These are phyloP conservation scores for Paecilomyces sp. DNA, from an alignment of 2,329 filamentous ascomycete genomes.

Conservation along the genomic window DNA sequence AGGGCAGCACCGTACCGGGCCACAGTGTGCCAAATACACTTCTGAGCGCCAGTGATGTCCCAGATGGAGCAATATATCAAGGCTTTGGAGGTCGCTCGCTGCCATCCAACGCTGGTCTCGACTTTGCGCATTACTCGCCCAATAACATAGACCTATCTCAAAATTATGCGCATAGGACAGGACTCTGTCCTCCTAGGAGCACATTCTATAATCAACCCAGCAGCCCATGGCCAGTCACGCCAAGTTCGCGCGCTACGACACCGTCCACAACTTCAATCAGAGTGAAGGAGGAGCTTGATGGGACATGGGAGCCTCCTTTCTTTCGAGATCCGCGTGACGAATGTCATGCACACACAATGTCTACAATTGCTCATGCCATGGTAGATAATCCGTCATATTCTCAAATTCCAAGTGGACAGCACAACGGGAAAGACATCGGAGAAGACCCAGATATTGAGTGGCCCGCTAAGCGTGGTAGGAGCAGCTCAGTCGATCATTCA, in stretches of 20 bases:
- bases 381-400: not conserved
- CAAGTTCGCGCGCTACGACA: constrained; percentile 14
- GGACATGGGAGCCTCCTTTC: constrained; percentile 11
- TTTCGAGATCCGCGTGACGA: constrained; percentile 1
- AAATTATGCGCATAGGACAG: constrained; percentile 16
- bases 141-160: constrained; percentile 16
- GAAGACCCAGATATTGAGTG: constrained; percentile 1
- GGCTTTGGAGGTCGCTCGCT: constrained; percentile 14
- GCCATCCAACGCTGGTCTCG: constrained; percentile 16
- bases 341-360: not conserved
- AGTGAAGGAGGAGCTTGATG: constrained; percentile 9
- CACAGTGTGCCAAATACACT: constrained; percentile 14
- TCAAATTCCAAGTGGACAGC: not conserved
- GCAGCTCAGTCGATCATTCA: not conserved
- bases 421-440: not conserved
- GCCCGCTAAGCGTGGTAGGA: constrained; percentile 1
- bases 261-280: constrained; percentile 7
- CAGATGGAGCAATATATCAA: constrained; percentile 15
- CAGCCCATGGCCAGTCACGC: constrained; percentile 18
- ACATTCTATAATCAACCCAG: constrained; percentile 10
- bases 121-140: constrained; percentile 13
- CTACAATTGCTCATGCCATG: constrained; percentile 4
- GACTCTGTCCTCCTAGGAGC: constrained; percentile 6
- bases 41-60: constrained; percentile 14
- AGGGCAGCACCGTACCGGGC: constrained; percentile 13